Base-by-base conservation (phyloP, 2,329 filamentous ascomycete genomes). In the Calonectria hawksworthii region DNA sequence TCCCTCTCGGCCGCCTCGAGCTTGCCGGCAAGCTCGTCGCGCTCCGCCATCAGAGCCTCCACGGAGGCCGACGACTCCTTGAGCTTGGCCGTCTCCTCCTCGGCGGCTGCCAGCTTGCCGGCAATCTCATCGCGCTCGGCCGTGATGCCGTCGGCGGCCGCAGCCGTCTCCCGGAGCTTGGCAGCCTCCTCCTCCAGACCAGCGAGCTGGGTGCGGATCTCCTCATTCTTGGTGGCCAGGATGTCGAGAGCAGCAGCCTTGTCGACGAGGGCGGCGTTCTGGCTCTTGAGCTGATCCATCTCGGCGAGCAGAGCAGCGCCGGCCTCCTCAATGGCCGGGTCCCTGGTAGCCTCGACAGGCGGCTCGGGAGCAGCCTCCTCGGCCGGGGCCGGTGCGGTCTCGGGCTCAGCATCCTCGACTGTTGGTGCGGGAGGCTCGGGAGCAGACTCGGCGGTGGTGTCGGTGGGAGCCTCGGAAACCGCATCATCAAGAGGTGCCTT, bases 11-110 rank as follows among this genome's bases (percentile, higher is more conserved):
- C 80, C 0, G 56, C 64, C 21, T 78, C 80, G 3, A 81, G 76
- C 67, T 81, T 81, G 70, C 74, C 73, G 8, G 79, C 75, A 14
- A 81, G 73, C 51, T 81, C 78, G 13, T 80, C 79, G 1, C 76
- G 79, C 72, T 80, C 79, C 1, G 74, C 23, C 0, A 68, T 67
- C 0, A 78, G 38, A 1, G 67, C n/a, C 3, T 75, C 74, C 23
- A 71, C 51, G 9, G 32, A 72, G 1, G 76, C 77, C 3, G 68
- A 69, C 52, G 70, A 71, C 21, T 78, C 74, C 21, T 78, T 73
- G 4, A 80, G 77, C 18, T 77, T 76, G 8, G 76, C 65, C 5
- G 73, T 65, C 26, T 79, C 73, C 26, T 74, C 74, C 21, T 66
- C 51, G 8, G 70, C 73, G 21, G 75, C 47, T 1, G 67, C 61